A percentile compares a stretch with the other conserved stretches of the same genome.
Conservation (phyloP, 495 filamentous ascomycete species). For the Saxophila tyrrhenica region DNA sequence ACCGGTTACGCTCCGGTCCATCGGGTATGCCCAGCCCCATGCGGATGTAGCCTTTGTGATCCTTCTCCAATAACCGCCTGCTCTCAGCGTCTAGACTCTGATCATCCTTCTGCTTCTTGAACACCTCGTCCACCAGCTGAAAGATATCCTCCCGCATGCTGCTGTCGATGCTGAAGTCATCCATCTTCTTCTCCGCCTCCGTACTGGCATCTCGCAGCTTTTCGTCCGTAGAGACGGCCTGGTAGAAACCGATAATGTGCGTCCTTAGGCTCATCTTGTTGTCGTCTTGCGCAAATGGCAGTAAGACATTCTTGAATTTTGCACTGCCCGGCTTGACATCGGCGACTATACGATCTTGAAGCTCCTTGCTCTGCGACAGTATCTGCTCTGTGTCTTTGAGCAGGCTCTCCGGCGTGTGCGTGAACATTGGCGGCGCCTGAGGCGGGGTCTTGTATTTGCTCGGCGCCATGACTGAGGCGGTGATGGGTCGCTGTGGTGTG, state of each 20-base stretch:
- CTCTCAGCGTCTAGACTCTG: slow-evolving; percentile 55
- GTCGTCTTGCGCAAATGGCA: slow-evolving; percentile 37
- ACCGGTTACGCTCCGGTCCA: slow-evolving; percentile 49
- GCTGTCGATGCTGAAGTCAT: slow-evolving; percentile 55
- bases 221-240: slow-evolving; percentile 32
- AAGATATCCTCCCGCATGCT: slow-evolving; percentile 61
- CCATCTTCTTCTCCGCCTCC: slow-evolving; percentile 54
- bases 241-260: slow-evolving; percentile 40
- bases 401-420: slow-evolving; percentile 64
- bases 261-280: slow-evolving; percentile 31
- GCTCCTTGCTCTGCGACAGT: slow-evolving; percentile 52
- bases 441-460: slow-evolving; percentile 59
- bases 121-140: slow-evolving; percentile 47
- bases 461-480: slow-evolving; percentile 53
- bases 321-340: slow-evolving; percentile 49
- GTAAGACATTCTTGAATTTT: slow-evolving; percentile 32
- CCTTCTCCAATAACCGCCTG: slow-evolving; percentile 53
- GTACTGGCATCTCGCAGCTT: slow-evolving; percentile 48
- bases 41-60: slow-evolving; percentile 53
- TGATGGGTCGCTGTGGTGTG: slow-evolving; percentile 35
- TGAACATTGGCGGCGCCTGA: slow-evolving; percentile 77
- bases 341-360: slow-evolving; percentile 66
- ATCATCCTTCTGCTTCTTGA: slow-evolving; percentile 38
- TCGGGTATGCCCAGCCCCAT: slow-evolving; percentile 53
- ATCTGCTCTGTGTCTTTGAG: slow-evolving; percentile 64